Base-by-base conservation (phyloP, 306 rosid species). In the Rosa multiflora region DNA sequence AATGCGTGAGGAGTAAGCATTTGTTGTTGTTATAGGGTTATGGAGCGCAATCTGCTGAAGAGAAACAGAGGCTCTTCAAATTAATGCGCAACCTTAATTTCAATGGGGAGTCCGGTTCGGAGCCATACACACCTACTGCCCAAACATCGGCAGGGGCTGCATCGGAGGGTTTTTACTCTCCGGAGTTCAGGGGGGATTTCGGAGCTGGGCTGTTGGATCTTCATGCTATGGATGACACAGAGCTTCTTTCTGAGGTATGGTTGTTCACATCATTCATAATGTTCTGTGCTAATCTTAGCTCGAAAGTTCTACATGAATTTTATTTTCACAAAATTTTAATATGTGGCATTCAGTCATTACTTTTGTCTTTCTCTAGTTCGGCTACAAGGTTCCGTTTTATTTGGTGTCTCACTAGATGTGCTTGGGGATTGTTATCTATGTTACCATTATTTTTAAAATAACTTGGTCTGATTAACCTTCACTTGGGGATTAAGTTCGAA, bases 171-270 rank as follows among this genome's bases (percentile, higher is more conserved):
- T 83, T 82, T 73, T 87, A 91, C 83, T 88, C 99, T 85, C 95
- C 95, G 0, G 99, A 94, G 23, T 92, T 94, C 76, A 86, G 95
- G 81, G 97, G 99, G 48, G 99, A 94, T 83, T 89, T 94, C 51
- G 99, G 99, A 75, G 97, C 97, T 77, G 99, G 99, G 82, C 91
- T 94, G 76, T 82, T 94, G 89, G 99, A 94, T 86, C 99, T 94
- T 85, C 97, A 94, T 82, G 97, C 99, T 46, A 92, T 94, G 95
- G 99, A 94, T 88, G 99, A 94, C 76, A 94, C 99, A 43, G 99
- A 94, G 84, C 99, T 94, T 83, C 76, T 94, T 73, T 78, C 99
- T 2, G 99, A 92, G 95, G 99, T 94, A 83, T 64, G 81, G 59
- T 80, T 49, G 26, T 67, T 62, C 23, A 68, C 2, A 39, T 8